Conservation (phyloP, 331 rosid genomes). For the Malus hybrid region DNA sequence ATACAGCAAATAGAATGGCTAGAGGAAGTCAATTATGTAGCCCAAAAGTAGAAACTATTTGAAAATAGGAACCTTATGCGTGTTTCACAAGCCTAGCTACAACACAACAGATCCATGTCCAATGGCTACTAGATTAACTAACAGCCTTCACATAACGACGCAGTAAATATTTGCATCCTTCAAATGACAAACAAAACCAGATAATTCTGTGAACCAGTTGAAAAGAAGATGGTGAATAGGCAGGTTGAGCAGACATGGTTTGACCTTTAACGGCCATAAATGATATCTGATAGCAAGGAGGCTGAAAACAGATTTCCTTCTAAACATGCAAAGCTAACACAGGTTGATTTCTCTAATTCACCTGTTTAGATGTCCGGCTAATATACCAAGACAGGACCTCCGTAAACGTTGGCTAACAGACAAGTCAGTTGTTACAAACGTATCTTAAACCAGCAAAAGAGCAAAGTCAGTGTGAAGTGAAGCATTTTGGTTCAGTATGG, state of each 20-base stretch:
- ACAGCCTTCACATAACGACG: too few species aligned
- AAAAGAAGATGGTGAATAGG: not conserved
- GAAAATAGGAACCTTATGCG: too few species aligned
- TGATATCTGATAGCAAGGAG: not conserved
- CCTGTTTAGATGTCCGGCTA: not conserved
- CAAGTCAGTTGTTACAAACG: not conserved
- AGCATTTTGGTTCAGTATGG: not conserved
- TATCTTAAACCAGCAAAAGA: not conserved
- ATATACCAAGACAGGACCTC: not conserved
- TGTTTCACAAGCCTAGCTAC: too few species aligned
- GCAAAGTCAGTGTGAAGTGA: not conserved
- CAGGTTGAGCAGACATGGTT: not conserved
- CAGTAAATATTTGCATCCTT: too few species aligned
- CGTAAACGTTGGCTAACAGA: not conserved
- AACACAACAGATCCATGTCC: too few species aligned
- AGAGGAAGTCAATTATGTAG: not conserved
- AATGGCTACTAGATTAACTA: too few species aligned
- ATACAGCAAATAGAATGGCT: not conserved
- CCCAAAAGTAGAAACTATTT: too few species aligned
- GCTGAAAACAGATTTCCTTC: not conserved
- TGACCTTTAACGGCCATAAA: not conserved
- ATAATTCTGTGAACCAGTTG: not conserved
- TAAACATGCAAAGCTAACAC: not conserved
- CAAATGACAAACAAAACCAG: not conserved
- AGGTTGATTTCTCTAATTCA: not conserved